Base-by-base conservation (phyloP, 352 stramenopile species). In the Pythium insidiosum region DNA sequence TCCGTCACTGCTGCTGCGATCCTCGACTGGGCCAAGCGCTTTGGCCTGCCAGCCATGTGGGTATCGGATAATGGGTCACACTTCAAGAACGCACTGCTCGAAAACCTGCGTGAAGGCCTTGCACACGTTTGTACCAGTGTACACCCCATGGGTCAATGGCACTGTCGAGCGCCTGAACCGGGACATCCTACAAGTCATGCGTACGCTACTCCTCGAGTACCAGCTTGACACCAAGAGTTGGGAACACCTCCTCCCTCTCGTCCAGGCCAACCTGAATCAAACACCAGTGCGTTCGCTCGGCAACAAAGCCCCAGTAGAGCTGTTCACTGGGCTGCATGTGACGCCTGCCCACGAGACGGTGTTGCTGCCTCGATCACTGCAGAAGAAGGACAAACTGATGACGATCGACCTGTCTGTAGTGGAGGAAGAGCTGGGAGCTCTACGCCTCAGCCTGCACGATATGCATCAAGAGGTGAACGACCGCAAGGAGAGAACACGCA, bases 261-360 rank as follows among this genome's bases (percentile, higher is more conserved):
- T n/a, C n/a, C n/a, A n/a, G n/a, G n/a, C 29, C 10, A 53, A 45
- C 36, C 31, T 63, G 28, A 58, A 58, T 23, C 41, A 51, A 15
- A 48, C 41, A 13, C 26, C 43, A 13, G 48, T 58, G 10, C 15
- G 5, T 5, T 58, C 35, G 19, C 39, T 63, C 2, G 28, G 48
- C 22, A 43, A 43, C 22, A 46, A 46, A 23, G 28, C 40, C 21
- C 49, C 47, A 21, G 26, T 53, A 20, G 36, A 63, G 36, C 16
- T 63, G 30, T 63, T 63, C 36, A 61, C 53, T 3, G 40, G 31
- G 5, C 21, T 61, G n/a, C 20, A 26, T 7, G 7, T 11, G 12
- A 22, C 39, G 41, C 36, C 40, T 3, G 13, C 29, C 6, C 24
- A 50, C 3, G 40, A 50, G n/a, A 19, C 35, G 3, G 15, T 56